These are phyloP conservation scores for Dipodascus geniculatus DNA, from an alignment of 805 yeast species.

Conservation along the genomic window DNA sequence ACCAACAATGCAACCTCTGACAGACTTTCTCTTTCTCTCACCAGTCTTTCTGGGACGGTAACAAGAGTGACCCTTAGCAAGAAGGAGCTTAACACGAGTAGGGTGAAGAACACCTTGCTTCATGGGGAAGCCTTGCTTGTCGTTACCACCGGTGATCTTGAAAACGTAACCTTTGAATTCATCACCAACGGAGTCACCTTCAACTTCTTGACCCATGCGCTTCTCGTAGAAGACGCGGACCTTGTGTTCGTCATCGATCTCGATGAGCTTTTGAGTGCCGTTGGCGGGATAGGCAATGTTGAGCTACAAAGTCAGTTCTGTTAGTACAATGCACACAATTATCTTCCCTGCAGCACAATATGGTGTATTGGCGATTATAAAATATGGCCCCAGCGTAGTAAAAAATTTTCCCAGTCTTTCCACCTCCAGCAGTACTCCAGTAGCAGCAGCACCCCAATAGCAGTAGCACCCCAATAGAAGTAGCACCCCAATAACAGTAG, in stretches of 20 bases:
- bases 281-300: constrained; percentile 99
- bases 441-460: too few species aligned
- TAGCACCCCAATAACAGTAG: too few species aligned
- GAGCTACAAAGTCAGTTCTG: constrained; percentile 50
- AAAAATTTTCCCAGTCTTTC: too few species aligned
- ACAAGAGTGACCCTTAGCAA: constrained; percentile 92
- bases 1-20: constrained; percentile 98
- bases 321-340: too few species aligned
- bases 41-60: constrained; percentile 99
- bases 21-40: constrained; percentile 99
- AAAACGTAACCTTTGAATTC: constrained; percentile 99
- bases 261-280: constrained; percentile 98
- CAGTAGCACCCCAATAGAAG: too few species aligned
- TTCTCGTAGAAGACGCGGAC: constrained; percentile 97
- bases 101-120: constrained; percentile 99
- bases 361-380: not conserved
- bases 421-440: too few species aligned
- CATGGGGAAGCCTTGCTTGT: constrained; percentile 99
- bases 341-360: not conserved
- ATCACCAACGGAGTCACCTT: constrained; percentile 96
- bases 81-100: constrained; percentile 95
- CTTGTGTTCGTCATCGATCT: constrained; percentile 98
- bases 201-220: constrained; percentile 99
- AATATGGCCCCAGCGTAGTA: too few species aligned
- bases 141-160: constrained; percentile 99